phyloP scores from a whole-genome alignment of 805 yeast species.

The Aciculoconidium aculeatum region DNA sequence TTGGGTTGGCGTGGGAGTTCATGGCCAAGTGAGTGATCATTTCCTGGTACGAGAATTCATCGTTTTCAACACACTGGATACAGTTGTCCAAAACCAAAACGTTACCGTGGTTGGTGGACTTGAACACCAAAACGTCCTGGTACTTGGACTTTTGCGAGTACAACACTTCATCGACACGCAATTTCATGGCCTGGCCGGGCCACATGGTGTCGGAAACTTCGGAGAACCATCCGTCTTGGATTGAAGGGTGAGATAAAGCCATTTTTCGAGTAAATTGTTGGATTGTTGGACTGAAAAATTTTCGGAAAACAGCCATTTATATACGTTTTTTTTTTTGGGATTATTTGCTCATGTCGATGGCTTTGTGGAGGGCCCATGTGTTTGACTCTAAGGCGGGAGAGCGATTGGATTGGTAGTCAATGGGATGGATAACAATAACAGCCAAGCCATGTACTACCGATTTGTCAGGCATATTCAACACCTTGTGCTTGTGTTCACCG shows the following conservation, averaged over 20 bases:
- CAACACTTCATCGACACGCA: constrained; percentile 79
- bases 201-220: constrained; percentile 94
- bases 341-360: too few species aligned
- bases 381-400: too few species aligned
- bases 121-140: constrained; percentile 91
- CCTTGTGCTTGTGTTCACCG: too few species aligned
- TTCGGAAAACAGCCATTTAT: too few species aligned
- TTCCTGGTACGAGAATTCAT: constrained; percentile 96
- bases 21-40: constrained; percentile 94
- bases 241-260: constrained; percentile 46
- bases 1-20: constrained; percentile 91
- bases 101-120: constrained; percentile 90
- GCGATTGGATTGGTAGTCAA: too few species aligned
- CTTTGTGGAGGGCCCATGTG: too few species aligned
- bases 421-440: too few species aligned
- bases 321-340: too few species aligned
- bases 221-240: constrained; percentile 92
- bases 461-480: too few species aligned
- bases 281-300: too few species aligned
- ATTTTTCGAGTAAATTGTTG: too few species aligned
- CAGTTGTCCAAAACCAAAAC: constrained; percentile 92
- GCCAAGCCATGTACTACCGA: too few species aligned
- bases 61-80: constrained; percentile 95
- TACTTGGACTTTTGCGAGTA: constrained; percentile 82
- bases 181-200: constrained; percentile 98